phyloP scores from a whole-genome alignment of 345 rosid species.

The Fremontodendron californicum region DNA sequence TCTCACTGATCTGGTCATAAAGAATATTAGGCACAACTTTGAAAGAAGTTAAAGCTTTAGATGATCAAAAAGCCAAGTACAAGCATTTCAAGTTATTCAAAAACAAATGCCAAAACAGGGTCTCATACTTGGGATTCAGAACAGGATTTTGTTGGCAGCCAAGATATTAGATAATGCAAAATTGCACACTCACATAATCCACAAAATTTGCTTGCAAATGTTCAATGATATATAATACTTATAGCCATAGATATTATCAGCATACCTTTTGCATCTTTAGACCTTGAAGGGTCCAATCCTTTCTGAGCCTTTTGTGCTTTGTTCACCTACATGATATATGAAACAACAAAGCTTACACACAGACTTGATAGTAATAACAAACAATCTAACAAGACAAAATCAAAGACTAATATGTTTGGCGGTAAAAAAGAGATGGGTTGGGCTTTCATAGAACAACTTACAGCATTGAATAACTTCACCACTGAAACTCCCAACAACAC shows the following conservation, averaged over 20 bases:
- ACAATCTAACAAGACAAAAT: not conserved
- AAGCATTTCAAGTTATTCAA: not conserved
- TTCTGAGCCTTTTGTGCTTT: slow-evolving; percentile 87
- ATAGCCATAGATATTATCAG: not conserved
- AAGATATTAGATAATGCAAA: not conserved
- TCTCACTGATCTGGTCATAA: slow-evolving; percentile 36
- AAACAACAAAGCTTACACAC: slow-evolving; percentile 4
- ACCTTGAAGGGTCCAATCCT: slow-evolving; percentile 80
- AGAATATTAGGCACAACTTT: not conserved
- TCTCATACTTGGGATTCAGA: not conserved
- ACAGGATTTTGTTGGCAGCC: not conserved
- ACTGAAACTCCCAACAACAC: slow-evolving; percentile 42
- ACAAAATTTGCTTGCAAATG: not conserved
- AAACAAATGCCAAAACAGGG: not conserved
- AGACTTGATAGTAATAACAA: not conserved
- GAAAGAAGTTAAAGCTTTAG: not conserved
- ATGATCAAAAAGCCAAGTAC: not conserved
- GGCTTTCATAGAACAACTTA: slow-evolving; percentile 40
- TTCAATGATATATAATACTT: not conserved
- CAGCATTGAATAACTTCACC: slow-evolving; percentile 94
- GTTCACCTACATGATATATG: slow-evolving; percentile 56
- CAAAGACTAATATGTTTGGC: no score
- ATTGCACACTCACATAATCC: not conserved
- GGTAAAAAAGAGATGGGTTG: not conserved
- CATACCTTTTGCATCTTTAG: slow-evolving; percentile 79